A percentile compares a stretch with the other conserved stretches of the same genome.
Evolutionary conservation across 768 basidiomycete species (phyloP).

Genomic region (Nidularia pulvinata): DNA sequence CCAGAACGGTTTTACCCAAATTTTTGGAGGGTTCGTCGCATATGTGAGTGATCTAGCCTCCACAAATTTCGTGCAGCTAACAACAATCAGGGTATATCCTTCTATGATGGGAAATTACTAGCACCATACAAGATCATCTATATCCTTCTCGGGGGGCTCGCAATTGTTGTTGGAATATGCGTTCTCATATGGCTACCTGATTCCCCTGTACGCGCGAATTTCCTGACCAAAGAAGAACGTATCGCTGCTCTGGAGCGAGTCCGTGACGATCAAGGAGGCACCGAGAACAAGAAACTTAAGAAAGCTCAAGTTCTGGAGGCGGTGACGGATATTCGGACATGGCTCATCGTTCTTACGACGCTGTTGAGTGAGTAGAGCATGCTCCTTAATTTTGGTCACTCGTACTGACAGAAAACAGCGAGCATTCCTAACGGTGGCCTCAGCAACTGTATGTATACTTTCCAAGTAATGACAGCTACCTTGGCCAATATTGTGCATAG

Average conservation of each 20-base stretch:
- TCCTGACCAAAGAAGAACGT: conserved; percentile 57
- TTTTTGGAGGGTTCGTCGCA: conserved; percentile 66
- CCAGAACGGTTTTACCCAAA: conserved; percentile 58
- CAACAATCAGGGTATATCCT: conserved; percentile 49
- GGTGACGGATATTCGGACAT: conserved; percentile 54
- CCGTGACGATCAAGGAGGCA: conserved; percentile 66
- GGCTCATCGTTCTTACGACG: conserved; percentile 60
- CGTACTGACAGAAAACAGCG: conserved; percentile 29
- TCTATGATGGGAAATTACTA: conserved; percentile 42
- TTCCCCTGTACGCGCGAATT: conserved; percentile 58
- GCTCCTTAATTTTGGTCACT: neutral
- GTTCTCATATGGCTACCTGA: conserved; percentile 66
- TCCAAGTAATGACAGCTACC: neutral
- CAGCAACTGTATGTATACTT: conserved; percentile 50
- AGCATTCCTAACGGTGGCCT: conserved; percentile 67
- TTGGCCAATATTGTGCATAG: conserved; percentile 19
- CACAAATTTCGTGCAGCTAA: neutral
- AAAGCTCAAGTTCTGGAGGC: conserved; percentile 58
- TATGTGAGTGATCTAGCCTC: conserved; percentile 34
- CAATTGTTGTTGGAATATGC: conserved; percentile 53
- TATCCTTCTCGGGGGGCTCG: conserved; percentile 57
- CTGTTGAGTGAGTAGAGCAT: conserved; percentile 44
- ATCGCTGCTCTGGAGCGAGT: conserved; percentile 66
- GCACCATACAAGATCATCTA: conserved; percentile 66
- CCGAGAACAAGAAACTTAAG: conserved; percentile 60